These are phyloP conservation scores for Beta corolliflora DNA, from an alignment of 179 eudicot genomes.

Conservation along the genomic window DNA sequence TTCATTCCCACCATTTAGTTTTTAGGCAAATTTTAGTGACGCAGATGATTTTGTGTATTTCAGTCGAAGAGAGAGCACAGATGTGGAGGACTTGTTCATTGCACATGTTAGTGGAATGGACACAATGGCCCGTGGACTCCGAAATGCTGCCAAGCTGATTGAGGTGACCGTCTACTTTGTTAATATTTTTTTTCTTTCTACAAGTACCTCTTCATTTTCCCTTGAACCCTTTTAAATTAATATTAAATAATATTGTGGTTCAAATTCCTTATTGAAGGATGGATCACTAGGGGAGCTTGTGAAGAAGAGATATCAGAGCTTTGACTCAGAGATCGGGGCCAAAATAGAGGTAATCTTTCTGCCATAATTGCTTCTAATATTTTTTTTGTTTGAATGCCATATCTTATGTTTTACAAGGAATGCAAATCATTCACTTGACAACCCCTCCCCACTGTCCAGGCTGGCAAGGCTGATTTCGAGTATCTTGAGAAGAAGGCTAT, in stretches of 20 bases:
- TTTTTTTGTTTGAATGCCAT: background rate
- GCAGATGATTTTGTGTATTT: conserved; percentile 19
- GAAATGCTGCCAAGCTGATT: conserved; percentile 87
- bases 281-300: conserved; percentile 80
- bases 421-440: background rate
- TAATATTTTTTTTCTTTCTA: background rate
- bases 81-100: conserved; percentile 94
- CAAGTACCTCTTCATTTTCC: background rate
- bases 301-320: conserved; percentile 86
- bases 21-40: background rate
- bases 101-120: conserved; percentile 98
- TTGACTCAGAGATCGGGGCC: conserved; percentile 81
- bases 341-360: conserved; percentile 58
- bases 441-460: conserved; percentile 50
- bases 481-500: conserved; percentile 84
- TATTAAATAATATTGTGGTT: background rate
- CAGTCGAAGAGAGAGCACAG: conserved; percentile 99
- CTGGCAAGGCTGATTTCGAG: conserved; percentile 93
- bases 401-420: background rate
- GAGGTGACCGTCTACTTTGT: conserved; percentile 47
- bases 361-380: background rate
- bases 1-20: background rate
- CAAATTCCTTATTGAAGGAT: conserved; percentile 46
- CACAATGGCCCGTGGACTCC: conserved; percentile 96
- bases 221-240: background rate